Conservation (phyloP, 1,139 yeast genomes). For the Pichia inconspicua region DNA sequence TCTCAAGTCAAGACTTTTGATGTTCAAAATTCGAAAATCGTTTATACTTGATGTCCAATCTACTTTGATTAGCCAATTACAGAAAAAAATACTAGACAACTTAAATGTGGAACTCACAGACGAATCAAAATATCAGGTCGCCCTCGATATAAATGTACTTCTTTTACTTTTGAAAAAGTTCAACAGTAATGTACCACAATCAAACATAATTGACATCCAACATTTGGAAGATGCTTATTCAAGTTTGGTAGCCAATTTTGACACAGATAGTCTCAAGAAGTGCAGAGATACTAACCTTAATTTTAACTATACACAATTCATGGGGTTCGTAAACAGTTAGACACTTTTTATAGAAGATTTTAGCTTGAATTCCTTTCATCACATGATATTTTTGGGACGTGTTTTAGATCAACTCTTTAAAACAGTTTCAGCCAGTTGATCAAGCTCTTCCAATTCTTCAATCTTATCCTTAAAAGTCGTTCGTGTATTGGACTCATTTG, state of each 20-base stretch:
- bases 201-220: slow-evolving; percentile 14
- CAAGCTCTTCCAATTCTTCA: slow-evolving; percentile 26
- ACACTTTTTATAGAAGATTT: too few relatives aligned
- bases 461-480: slow-evolving; percentile 21
- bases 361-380: too few relatives aligned
- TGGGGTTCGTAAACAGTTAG: slow-evolving; percentile 17
- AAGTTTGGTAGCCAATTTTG: slow-evolving; percentile 16
- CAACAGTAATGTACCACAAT: slow-evolving; percentile 14
- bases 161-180: slow-evolving; percentile 17
- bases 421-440: slow-evolving; percentile 26
- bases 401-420: too few relatives aligned
- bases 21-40: slow-evolving; percentile 16
- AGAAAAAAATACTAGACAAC: slow-evolving; percentile 17
- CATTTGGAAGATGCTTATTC: slow-evolving; percentile 15
- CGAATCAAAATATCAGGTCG: slow-evolving; percentile 21
- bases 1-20: slow-evolving; percentile 27
- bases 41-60: slow-evolving; percentile 20
- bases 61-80: slow-evolving; percentile 18
- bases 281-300: slow-evolving; percentile 17
- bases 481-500: background rate
- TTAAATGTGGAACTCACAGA: slow-evolving; percentile 15
- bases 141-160: slow-evolving; percentile 22
- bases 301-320: slow-evolving; percentile 22
- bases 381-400: too few relatives aligned
- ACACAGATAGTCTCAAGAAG: slow-evolving; percentile 14